phyloP scores from a whole-genome alignment of 352 stramenopile genomes.

The Pythium oligandrum region DNA sequence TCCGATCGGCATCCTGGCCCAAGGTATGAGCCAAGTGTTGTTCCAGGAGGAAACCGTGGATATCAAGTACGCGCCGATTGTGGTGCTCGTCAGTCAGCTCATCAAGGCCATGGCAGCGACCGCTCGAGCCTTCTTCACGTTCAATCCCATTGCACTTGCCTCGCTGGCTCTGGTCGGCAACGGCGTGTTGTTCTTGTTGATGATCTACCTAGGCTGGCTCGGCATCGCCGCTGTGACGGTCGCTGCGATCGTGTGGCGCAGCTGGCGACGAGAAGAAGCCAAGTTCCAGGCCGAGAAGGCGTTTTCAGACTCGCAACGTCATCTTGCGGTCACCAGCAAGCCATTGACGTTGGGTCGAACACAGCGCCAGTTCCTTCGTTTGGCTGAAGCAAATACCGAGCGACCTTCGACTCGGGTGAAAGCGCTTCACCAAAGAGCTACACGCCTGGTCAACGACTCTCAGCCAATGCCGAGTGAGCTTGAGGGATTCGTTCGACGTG shows the following conservation, averaged over 20 bases:
- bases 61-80: constrained; percentile 55
- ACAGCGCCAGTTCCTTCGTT: no score
- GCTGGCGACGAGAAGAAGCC: constrained; percentile 15
- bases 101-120: constrained; percentile 41
- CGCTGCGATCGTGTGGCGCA: constrained; percentile 14
- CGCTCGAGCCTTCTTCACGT: constrained; percentile 43
- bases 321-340: background rate
- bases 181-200: constrained; percentile 26
- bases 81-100: constrained; percentile 46
- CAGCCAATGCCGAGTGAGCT: constrained; percentile 9
- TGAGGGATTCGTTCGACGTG: constrained; percentile 15
- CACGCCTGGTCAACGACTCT: constrained; percentile 1
- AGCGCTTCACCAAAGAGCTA: constrained; percentile 6
- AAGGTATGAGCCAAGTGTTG: constrained; percentile 62
- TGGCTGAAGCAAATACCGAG: no score
- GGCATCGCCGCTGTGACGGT: constrained; percentile 25
- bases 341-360: no score
- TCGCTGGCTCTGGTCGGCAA: constrained; percentile 34
- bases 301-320: background rate
- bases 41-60: constrained; percentile 57
- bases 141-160: constrained; percentile 28
- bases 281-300: constrained; percentile 11
- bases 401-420: background rate
- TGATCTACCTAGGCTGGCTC: constrained; percentile 60
- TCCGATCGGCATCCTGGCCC: constrained; percentile 44